These are phyloP conservation scores for Candida incommunis DNA, from an alignment of 805 yeast genomes.

Conservation along the genomic window DNA sequence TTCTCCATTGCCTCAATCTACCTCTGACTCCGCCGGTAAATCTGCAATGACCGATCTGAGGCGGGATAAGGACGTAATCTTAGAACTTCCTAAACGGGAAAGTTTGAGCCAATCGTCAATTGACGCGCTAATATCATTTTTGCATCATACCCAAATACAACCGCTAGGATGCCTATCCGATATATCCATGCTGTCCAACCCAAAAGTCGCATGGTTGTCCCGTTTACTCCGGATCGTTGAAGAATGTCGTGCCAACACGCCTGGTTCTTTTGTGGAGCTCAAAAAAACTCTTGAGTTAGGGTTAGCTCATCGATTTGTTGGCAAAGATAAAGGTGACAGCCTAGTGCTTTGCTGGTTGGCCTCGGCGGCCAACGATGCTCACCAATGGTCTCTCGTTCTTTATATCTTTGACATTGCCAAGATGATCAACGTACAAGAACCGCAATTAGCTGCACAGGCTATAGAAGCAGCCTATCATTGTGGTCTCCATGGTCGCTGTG, in stretches of 20 bases:
- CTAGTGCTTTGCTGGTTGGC: neutral
- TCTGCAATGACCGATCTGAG: no score
- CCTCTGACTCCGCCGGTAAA: no score
- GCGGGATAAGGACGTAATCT: no score
- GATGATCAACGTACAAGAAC: neutral
- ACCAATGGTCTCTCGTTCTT: neutral
- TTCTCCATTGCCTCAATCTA: no score
- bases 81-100: neutral
- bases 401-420: neutral
- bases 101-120: neutral
- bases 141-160: neutral
- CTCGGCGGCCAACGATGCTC: neutral
- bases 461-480: neutral
- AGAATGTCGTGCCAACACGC: no score
- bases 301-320: neutral
- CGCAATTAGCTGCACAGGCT: neutral
- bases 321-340: neutral
- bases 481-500: neutral
- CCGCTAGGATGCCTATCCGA: neutral
- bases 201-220: neutral
- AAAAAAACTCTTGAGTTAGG: neutral
- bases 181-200: neutral
- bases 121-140: neutral
- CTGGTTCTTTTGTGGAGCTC: neutral
- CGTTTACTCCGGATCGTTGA: neutral